Evolutionary conservation across 208 protist species (phyloP), one percentile per base, ranked within the genome.

Genomic region (Trypanosoma platydactyli): DNA sequence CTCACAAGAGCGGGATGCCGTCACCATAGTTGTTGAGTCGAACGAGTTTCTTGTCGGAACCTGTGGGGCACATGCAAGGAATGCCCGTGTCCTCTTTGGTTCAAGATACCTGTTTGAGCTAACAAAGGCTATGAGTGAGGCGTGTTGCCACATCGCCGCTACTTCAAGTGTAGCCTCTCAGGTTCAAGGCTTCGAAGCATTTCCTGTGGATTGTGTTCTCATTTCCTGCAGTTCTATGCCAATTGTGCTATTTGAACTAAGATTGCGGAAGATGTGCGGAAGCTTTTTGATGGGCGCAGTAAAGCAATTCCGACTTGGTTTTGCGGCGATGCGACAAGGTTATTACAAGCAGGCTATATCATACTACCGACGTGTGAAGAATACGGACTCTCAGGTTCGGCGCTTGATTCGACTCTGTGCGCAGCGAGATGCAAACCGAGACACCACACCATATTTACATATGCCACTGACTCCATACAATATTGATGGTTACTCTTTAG

Each of bases 11-110:
- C 70, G 59, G 51, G 66, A 83, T 24, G 49, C 78, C 29, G 59
- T 90, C 27, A 78, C 83, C 18, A 83, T 80, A 51, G 61, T 93
- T 24, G 71, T 87, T 16, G 81, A 83, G n/a, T 66, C 70, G 29
- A 83, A 75, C 58, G 77, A 80, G 13, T 93, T 87, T 78, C 65
- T 81, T 15, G 84, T 93, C 7, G 87, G 87, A 60, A 90, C 83
- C 11, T 83, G 48, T 77, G 84, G 48, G 16, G 68, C 61, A 30
- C 50, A 55, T 12, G 50, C 60, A 15, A 46, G 61, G 20, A 73
- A 73, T 49, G 68, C 68, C 18, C 68, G 68, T 57, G 60, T 67
- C 27, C 38, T 73, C 13, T 55, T 73, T 25, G 68, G 68, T 15
- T 18, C 46, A 13, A n/a, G 18, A 20, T 24, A 61, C 35, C 30